phyloP scores from a whole-genome alignment of 306 rosid species.

The cucumber (Cucumis sativus) region Cucumber_9930_V3 NC_026658.2:795001-795500 shows the following conservation, averaged over 20 bases:
- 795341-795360: not conserved
- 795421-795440: not conserved
- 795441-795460: slow-evolving; percentile 7
- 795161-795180: not conserved
- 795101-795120: not conserved
- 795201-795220: not conserved
- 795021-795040: not conserved
- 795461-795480: slow-evolving; percentile 52
- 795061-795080: not conserved
- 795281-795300: not conserved
- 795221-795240: not conserved
- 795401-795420: not conserved
- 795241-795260: not conserved
- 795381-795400: not conserved
- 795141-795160: not conserved
- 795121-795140: not conserved
- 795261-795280: not conserved
- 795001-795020: not conserved
- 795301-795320: not conserved
- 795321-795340: not conserved
- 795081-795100: not conserved
- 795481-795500: slow-evolving; percentile 70
- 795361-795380: not conserved
- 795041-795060: not conserved
- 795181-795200: not conserved